Evolutionary conservation across 371 early-diverging fungal species (phyloP), one percentile per base, ranked within the genome.

Genomic region (Choanephora cucurbitarum): DNA sequence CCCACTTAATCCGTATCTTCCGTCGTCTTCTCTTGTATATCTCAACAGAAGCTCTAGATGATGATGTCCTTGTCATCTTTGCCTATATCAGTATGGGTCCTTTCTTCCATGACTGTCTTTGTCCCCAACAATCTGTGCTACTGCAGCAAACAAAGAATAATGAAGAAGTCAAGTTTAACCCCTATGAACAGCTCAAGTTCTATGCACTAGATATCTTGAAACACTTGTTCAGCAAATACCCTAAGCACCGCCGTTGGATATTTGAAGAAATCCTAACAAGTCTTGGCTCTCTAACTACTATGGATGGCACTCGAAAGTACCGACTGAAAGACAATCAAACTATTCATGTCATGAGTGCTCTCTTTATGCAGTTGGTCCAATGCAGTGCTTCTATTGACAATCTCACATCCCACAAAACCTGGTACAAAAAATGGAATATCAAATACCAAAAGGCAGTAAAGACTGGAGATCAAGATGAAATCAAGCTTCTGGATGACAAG

Each of bases 291-390:
- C 47, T 86, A 14, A 82, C 85, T 0, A 66, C 72, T 6, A 75
- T 82, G 45, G 83, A 82, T 62, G 72, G 73, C 15, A 66, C 54
- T 11, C 76, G 80, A 52, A 75, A 77, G 13, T 88, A 82, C 52
- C 80, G 83, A 28, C 58, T 92, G 13, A 63, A 75, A 0, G 84
- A 87, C 49, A 91, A 89, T 28, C 79, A 73, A 39, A 74, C 82
- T 0, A 88, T 95, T 10, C 90, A 91, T 66, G 81, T 91, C 43
- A 82, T 86, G 0, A 83, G 89, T 0, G 91, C 93, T 0, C 73
- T 96, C n/a, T 66, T 95, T 14, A 75, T 95, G 63, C 89, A 91
- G 64, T 62, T 94, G 10, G 70, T 93, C 0, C 94, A 96, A 48
- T 77, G 85, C 19, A 85, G 88, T 31, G 73, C 83, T 3, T 66